These are phyloP conservation scores for Halteria grandinella DNA, from an alignment of 73 alveolate species.

Conservation along the genomic window DNA sequence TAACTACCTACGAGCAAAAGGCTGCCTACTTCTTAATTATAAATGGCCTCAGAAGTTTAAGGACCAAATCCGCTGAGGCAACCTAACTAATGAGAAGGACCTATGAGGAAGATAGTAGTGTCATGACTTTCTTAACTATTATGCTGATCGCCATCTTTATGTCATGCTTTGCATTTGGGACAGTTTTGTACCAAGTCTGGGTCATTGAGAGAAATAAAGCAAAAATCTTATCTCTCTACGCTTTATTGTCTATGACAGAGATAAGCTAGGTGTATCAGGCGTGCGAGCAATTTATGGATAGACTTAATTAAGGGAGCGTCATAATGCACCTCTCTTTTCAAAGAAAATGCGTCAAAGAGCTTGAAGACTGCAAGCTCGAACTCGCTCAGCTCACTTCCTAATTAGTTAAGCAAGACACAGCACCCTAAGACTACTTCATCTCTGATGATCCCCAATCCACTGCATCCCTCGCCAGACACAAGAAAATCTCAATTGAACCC, in stretches of 20 bases:
- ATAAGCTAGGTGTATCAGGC: conserved; percentile 9
- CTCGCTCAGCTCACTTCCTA: too few relatives aligned
- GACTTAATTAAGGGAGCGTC: too few relatives aligned
- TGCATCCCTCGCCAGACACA: too few relatives aligned
- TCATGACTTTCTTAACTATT: background rate
- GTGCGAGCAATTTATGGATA: conserved; percentile 14
- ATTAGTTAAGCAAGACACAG: too few relatives aligned
- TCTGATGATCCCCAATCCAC: too few relatives aligned
- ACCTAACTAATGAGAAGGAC: background rate
- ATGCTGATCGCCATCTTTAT: background rate
- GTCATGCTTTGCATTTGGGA: background rate
- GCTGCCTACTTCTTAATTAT: background rate
- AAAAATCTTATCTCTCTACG: conserved; percentile 12
- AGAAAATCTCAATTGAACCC: too few relatives aligned
- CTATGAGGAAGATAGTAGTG: background rate
- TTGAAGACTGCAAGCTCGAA: too few relatives aligned
- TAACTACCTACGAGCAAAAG: background rate
- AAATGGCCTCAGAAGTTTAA: conserved; percentile 32
- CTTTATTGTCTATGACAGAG: conserved; percentile 3
- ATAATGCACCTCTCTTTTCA: too few relatives aligned
- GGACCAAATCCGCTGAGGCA: background rate
- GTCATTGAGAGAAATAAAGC: conserved; percentile 22
- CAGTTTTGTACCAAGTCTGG: background rate
- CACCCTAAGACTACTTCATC: too few relatives aligned
- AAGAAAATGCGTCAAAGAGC: too few relatives aligned